These are phyloP conservation scores for Macrocybe gigantea DNA, from an alignment of 768 basidiomycete genomes.

Conservation along the genomic window DNA sequence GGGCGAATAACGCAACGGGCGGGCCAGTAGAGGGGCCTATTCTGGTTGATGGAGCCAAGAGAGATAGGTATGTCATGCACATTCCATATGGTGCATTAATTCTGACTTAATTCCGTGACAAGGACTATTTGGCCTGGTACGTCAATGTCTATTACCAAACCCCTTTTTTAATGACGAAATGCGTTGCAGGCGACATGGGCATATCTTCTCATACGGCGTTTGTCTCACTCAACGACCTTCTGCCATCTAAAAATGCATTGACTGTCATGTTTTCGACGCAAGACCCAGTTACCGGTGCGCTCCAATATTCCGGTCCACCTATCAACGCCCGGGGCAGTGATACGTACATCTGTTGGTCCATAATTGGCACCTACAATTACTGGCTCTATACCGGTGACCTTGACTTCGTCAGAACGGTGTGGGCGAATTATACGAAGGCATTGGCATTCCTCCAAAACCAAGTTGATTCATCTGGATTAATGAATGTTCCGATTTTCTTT, in stretches of 20 bases:
- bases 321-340: constrained; percentile 30
- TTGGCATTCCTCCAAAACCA: constrained; percentile 34
- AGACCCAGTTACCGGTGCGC: constrained; percentile 36
- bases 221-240: constrained; percentile 26
- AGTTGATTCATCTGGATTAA: constrained; percentile 31
- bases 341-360: constrained; percentile 47
- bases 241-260: constrained; percentile 39
- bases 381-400: constrained; percentile 43
- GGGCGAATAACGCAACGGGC: constrained; percentile 42
- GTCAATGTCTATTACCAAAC: neutral
- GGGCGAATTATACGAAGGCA: constrained; percentile 39
- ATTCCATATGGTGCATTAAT: neutral
- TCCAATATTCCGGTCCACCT: constrained; percentile 37
- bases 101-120: constrained; percentile 3
- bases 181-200: constrained; percentile 29
- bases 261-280: constrained; percentile 44
- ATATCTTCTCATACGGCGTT: constrained; percentile 33
- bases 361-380: constrained; percentile 36
- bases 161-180: neutral
- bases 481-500: constrained; percentile 33
- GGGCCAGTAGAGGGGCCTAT: constrained; percentile 44
- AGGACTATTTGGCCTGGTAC: constrained; percentile 23
- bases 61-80: constrained; percentile 31
- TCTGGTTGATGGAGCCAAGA: constrained; percentile 48
- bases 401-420: constrained; percentile 33